Conservation (phyloP, 2,329 filamentous ascomycete genomes). For the Ceratocystis variospora region DNA sequence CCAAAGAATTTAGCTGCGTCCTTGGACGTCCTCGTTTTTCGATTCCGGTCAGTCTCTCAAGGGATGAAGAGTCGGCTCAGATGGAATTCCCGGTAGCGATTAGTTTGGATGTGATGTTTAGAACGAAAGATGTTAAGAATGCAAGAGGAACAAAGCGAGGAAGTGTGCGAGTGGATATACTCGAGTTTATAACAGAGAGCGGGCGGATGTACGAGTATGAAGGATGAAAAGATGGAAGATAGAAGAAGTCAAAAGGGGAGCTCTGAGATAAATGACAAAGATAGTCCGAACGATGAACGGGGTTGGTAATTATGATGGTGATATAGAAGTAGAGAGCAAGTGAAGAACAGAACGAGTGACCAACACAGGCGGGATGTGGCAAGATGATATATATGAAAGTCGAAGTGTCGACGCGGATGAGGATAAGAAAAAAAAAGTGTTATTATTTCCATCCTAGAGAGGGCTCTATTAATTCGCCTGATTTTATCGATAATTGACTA, state of each 20-base stretch:
- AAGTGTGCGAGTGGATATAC: background rate
- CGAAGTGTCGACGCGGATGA: background rate
- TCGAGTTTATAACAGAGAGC: background rate
- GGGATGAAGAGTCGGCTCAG: background rate
- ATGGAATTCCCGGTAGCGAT: background rate
- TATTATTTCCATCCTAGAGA: background rate
- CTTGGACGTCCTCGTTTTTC: background rate
- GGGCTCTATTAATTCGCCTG: background rate
- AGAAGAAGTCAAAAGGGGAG: background rate
- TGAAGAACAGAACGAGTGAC: background rate
- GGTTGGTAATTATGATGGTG: background rate
- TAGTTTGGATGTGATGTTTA: background rate
- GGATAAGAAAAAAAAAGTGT: background rate
- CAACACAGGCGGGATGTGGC: constrained; percentile 1
- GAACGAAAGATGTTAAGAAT: background rate
- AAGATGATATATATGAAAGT: constrained; percentile 9
- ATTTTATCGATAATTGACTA: background rate
- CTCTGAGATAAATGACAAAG: background rate
- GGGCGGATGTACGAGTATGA: background rate
- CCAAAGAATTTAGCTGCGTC: background rate
- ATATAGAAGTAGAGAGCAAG: background rate
- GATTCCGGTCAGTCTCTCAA: background rate
- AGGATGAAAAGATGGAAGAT: background rate
- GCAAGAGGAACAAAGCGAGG: background rate
- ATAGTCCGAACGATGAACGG: background rate